phyloP scores from a whole-genome alignment of 2,329 filamentous ascomycete genomes.

The Aspergillus pseudotamarii region DNA sequence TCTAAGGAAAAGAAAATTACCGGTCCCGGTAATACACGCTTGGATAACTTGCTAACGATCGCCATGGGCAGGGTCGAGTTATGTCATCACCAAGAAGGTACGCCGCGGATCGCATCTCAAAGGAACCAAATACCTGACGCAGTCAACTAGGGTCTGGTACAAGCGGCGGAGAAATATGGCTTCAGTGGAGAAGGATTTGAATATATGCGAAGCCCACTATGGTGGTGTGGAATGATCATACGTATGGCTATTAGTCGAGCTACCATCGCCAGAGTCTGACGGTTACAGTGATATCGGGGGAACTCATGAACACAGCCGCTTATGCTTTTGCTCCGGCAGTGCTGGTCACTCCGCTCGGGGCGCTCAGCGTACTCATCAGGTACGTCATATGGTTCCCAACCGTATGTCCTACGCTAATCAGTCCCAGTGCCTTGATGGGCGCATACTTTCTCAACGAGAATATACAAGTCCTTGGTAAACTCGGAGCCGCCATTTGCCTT shows the following conservation, averaged over 20 bases:
- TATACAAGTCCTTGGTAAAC: conserved; percentile 85
- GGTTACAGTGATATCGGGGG: conserved; percentile 54
- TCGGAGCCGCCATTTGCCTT: conserved; percentile 94
- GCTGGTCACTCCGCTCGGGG: conserved; percentile 90
- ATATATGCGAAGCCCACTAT: neutral
- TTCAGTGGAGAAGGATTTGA: conserved; percentile 1
- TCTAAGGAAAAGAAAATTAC: neutral
- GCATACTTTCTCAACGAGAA: conserved; percentile 93
- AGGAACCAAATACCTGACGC: neutral
- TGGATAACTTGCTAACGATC: neutral
- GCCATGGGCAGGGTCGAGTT: neutral
- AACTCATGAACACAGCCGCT: conserved; percentile 95
- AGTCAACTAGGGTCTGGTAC: neutral
- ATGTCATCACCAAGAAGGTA: conserved; percentile 6
- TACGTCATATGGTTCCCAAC: conserved; percentile 33
- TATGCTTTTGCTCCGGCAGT: conserved; percentile 99
- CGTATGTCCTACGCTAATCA: conserved; percentile 5
- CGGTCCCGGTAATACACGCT: neutral
- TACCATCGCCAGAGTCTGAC: neutral
- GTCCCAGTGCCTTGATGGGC: conserved; percentile 75
- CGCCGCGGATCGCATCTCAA: neutral
- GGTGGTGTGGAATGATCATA: conserved; percentile 1
- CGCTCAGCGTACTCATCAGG: conserved; percentile 90
- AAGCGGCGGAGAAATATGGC: conserved; percentile 1
- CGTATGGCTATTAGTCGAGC: neutral